Percentiles rank a stretch among this genome's conserved stretches.
These are phyloP conservation scores for Cadophora gregata DNA, from an alignment of 2,329 filamentous ascomycete genomes.

Conservation along the genomic window DNA sequence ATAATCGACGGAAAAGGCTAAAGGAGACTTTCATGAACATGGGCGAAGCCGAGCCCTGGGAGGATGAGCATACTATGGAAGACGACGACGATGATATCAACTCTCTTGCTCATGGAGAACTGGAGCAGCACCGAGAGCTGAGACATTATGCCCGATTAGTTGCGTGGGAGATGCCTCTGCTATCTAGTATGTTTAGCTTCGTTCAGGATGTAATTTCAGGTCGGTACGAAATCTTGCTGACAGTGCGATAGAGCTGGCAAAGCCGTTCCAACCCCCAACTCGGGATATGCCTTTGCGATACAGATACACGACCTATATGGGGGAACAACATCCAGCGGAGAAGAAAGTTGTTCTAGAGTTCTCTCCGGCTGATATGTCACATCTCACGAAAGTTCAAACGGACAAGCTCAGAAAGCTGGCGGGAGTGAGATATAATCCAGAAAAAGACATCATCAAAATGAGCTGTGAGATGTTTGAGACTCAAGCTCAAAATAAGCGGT, in stretches of 20 bases:
- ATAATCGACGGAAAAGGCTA: constrained; percentile 31
- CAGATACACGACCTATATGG: constrained; percentile 96
- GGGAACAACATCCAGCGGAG: constrained; percentile 88
- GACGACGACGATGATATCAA: constrained; percentile 86
- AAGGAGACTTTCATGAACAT: constrained; percentile 45
- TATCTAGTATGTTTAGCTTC: constrained; percentile 72
- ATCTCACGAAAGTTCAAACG: constrained; percentile 70
- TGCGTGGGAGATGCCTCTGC: constrained; percentile 94
- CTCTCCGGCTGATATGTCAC: constrained; percentile 71
- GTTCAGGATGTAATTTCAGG: not conserved
- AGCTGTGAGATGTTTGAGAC: constrained; percentile 88
- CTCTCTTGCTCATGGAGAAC: constrained; percentile 80
- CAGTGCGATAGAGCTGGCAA: constrained; percentile 70
- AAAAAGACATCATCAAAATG: constrained; percentile 83
- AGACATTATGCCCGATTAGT: constrained; percentile 86
- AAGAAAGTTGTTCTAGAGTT: constrained; percentile 96
- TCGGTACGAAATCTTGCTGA: constrained; percentile 25
- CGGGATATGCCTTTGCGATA: constrained; percentile 79
- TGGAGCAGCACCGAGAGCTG: constrained; percentile 87
- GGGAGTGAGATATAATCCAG: constrained; percentile 86
- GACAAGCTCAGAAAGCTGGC: constrained; percentile 87
- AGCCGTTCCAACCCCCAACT: constrained; percentile 77
- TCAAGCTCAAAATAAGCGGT: constrained; percentile 96
- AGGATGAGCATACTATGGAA: constrained; percentile 47
- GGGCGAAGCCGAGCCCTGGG: constrained; percentile 41